Evolutionary conservation across 192 early-diverging fungal genomes (phyloP).

Genomic region (Backusella westeae): DNA sequence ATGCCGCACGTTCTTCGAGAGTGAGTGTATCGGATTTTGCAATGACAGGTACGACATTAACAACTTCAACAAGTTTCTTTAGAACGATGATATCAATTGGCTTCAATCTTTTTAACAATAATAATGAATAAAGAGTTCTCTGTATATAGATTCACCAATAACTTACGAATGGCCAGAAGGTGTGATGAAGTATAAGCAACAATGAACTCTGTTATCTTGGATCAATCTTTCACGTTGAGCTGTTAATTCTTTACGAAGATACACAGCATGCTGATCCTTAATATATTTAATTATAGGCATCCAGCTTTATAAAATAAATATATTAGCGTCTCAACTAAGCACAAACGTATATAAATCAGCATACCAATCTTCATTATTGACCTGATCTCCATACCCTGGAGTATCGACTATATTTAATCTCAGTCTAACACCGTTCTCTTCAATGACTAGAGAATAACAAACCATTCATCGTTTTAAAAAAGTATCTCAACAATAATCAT

Average conservation of each 20-base stretch:
- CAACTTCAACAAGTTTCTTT: conserved; percentile 78
- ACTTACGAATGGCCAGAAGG: conserved; percentile 92
- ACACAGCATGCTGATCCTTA: conserved; percentile 96
- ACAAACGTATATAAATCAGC: not conserved
- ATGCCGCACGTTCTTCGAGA: conserved; percentile 75
- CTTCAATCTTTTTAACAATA: conserved; percentile 57
- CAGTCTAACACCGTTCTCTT: conserved; percentile 93
- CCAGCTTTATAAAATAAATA: conserved; percentile 58
- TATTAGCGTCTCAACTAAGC: not conserved
- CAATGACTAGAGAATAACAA: conserved; percentile 64
- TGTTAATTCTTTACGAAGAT: conserved; percentile 91
- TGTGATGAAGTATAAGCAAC: conserved; percentile 94
- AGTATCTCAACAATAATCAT: not conserved
- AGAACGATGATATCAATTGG: conserved; percentile 87
- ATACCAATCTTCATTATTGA: conserved; percentile 97
- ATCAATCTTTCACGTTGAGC: conserved; percentile 87
- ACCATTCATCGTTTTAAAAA: not conserved
- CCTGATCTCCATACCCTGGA: conserved; percentile 97
- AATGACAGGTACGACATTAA: conserved; percentile 88
- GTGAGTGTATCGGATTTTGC: conserved; percentile 90
- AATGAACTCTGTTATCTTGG: conserved; percentile 93
- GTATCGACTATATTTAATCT: conserved; percentile 97
- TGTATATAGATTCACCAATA: not conserved
- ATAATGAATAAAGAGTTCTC: not conserved
- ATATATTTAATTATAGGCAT: conserved; percentile 98